These are phyloP conservation scores for Cystobasidium tubakii DNA, from an alignment of 768 basidiomycete genomes.

Conservation along the genomic window DNA sequence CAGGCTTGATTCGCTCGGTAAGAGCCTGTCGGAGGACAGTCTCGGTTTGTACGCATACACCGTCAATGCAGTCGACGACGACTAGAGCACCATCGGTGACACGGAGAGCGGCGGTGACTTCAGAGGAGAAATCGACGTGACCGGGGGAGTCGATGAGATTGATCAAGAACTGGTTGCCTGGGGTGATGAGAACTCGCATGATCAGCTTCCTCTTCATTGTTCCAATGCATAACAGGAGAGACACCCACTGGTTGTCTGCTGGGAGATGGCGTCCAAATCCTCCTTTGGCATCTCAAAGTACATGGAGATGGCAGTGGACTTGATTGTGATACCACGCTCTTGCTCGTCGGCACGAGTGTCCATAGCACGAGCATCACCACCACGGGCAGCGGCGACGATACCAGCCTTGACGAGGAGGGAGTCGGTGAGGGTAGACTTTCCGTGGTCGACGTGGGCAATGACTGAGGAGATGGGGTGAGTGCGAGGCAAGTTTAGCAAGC, in stretches of 20 bases:
- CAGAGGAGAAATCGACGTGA: constrained; percentile 99
- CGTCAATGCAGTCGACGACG: constrained; percentile 98
- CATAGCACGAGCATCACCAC: constrained; percentile 93
- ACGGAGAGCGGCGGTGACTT: constrained; percentile 98
- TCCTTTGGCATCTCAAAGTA: constrained; percentile 95
- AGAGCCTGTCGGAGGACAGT: constrained; percentile 97
- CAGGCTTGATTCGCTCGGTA: constrained; percentile 97
- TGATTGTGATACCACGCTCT: constrained; percentile 99
- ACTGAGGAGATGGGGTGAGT: constrained; percentile 46
- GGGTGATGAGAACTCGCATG: too few species aligned
- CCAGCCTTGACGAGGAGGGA: constrained; percentile 98
- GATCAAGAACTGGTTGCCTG: constrained; percentile 93
- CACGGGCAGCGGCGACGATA: constrained; percentile 90
- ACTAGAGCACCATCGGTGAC: constrained; percentile 99
- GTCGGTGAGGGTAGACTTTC: constrained; percentile 98
- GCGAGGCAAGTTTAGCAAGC: neutral
- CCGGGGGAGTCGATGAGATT: constrained; percentile 99
- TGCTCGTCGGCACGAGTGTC: constrained; percentile 92
- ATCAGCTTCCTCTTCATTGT: too few species aligned
- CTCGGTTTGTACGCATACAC: constrained; percentile 99
- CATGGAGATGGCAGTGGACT: constrained; percentile 99
- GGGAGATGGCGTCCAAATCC: constrained; percentile 73
- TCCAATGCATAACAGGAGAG: constrained; percentile 35
- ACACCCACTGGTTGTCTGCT: constrained; percentile 79
- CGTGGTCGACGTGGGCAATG: constrained; percentile 73